Evolutionary conservation across 257 asterid species (phyloP).

Genomic region (Nicotiana tomentosiformis): DNA sequence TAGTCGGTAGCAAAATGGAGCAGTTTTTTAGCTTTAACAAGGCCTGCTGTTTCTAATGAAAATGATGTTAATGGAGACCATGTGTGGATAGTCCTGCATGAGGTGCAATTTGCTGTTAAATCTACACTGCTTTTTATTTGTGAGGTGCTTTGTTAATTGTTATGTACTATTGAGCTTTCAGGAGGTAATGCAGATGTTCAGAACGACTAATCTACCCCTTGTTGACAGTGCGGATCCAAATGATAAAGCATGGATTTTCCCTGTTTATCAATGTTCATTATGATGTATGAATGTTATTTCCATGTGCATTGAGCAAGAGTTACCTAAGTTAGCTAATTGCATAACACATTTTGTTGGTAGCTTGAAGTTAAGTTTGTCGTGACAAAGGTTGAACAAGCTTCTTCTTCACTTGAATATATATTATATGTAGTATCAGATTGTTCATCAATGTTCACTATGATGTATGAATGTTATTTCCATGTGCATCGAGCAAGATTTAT

Average conservation of each 20-base stretch:
- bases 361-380: neutral
- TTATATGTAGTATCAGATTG: too few relatives aligned
- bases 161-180: neutral
- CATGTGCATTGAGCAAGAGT: neutral
- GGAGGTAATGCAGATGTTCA: neutral
- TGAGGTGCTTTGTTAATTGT: neutral
- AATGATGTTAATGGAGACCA: neutral
- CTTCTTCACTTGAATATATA: too few relatives aligned
- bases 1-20: neutral
- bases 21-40: neutral
- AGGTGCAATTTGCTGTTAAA: too few relatives aligned
- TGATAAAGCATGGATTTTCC: neutral
- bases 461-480: neutral
- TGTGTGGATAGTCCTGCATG: neutral
- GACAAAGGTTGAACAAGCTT: too few relatives aligned
- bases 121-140: neutral
- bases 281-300: neutral
- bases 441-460: neutral
- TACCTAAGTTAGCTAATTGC: neutral
- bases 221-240: neutral
- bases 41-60: neutral
- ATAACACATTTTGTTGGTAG: neutral
- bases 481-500: neutral
- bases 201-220: neutral
- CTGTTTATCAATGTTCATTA: neutral